Evolutionary conservation across 2,329 filamentous ascomycete species (phyloP).

Genomic region (Ascochyta pisi): DNA sequence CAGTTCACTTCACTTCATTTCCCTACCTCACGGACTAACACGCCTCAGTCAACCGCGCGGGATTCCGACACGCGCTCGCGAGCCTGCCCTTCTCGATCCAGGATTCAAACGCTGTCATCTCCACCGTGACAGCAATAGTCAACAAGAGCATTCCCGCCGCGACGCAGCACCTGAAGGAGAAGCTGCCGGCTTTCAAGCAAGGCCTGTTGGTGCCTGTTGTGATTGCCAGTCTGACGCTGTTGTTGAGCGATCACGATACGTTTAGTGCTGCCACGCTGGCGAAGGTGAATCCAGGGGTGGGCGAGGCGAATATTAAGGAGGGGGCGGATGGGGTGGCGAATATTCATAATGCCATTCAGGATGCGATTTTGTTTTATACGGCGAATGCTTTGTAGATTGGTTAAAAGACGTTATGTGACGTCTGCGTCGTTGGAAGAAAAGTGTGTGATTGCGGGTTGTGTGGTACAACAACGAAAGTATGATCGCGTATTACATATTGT

Average conservation of each 20-base stretch:
- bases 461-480: not conserved
- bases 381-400: slow-evolving; percentile 1
- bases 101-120: slow-evolving; percentile 16
- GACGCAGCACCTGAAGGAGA: slow-evolving; percentile 18
- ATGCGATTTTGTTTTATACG: slow-evolving; percentile 20
- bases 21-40: too few relatives aligned
- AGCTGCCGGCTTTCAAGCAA: slow-evolving; percentile 20
- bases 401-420: not conserved
- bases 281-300: slow-evolving; percentile 16
- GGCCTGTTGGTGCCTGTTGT: slow-evolving; percentile 12
- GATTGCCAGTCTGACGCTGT: slow-evolving; percentile 22
- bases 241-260: slow-evolving; percentile 27
- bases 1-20: too few relatives aligned
- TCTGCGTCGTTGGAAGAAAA: too few relatives aligned
- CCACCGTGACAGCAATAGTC: slow-evolving; percentile 19
- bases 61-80: slow-evolving; percentile 20
- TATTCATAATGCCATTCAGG: slow-evolving; percentile 26
- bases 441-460: too few relatives aligned
- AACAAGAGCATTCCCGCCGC: slow-evolving; percentile 22
- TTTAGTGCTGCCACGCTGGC: slow-evolving; percentile 23
- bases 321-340: slow-evolving; percentile 21
- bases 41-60: slow-evolving; percentile 22
- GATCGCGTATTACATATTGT: slow-evolving; percentile 5
- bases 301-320: slow-evolving; percentile 17
- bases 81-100: slow-evolving; percentile 15